Conservation (phyloP, 495 filamentous ascomycete species). For the Copromyces sp. region DNA sequence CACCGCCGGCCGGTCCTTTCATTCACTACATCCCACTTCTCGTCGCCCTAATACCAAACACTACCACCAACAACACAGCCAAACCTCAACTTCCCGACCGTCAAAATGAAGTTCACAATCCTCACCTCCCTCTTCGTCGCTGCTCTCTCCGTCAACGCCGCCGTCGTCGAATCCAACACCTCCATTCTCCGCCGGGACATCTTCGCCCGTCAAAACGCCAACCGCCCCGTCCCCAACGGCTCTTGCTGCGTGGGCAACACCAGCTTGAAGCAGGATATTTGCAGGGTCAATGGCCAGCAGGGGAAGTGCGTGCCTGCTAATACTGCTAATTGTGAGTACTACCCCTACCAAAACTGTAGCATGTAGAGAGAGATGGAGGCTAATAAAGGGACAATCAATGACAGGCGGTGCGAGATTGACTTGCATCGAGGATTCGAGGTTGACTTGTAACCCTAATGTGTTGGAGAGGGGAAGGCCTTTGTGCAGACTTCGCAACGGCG, state of each 20-base stretch:
- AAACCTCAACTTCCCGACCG: neutral
- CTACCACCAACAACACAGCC: neutral
- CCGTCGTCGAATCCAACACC: slow-evolving; percentile 8
- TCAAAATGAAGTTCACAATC: slow-evolving; percentile 14
- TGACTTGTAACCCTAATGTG: slow-evolving; percentile 17
- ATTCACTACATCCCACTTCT: neutral
- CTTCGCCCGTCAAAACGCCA: slow-evolving; percentile 16
- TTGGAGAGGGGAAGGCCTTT: slow-evolving; percentile 18
- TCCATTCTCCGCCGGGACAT: slow-evolving; percentile 9
- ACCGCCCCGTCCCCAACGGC: slow-evolving; percentile 21
- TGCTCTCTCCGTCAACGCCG: slow-evolving; percentile 1
- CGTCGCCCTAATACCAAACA: no score
- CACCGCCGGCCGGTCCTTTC: slow-evolving; percentile 3
- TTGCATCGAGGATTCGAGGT: slow-evolving; percentile 14
- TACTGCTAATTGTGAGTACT: slow-evolving; percentile 19
- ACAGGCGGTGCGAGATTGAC: slow-evolving; percentile 15
- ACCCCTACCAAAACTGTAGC: no score
- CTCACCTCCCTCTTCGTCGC: slow-evolving; percentile 4
- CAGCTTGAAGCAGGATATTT: slow-evolving; percentile 24
- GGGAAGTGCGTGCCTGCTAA: slow-evolving; percentile 21
- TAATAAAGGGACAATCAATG: no score
- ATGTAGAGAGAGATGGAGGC: no score
- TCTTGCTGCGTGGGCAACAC: slow-evolving; percentile 24
- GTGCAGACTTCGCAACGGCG: slow-evolving; percentile 6
- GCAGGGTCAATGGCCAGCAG: slow-evolving; percentile 15